Conservation (phyloP, 192 early-diverging fungal genomes). For the Ambispora gerdemannii region DNA sequence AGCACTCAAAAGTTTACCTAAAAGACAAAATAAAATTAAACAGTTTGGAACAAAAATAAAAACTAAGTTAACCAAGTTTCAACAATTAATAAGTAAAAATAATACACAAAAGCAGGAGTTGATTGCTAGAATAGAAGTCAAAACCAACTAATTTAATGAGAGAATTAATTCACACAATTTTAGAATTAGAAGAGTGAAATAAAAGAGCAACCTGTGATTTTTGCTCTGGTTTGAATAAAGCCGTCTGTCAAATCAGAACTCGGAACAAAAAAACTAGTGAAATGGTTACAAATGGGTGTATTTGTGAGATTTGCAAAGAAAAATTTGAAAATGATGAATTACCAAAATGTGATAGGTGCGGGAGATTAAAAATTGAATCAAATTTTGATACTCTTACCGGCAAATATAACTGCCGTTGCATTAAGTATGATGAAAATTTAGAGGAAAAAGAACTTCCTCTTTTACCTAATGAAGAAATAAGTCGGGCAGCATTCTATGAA, state of each 20-base stretch:
- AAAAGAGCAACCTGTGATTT: background rate
- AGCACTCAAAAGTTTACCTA: background rate
- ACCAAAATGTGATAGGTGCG: background rate
- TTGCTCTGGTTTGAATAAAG: slow-evolving; percentile 1
- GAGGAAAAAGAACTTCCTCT: background rate
- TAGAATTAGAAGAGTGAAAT: background rate
- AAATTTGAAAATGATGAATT: background rate
- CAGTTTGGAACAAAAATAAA: background rate
- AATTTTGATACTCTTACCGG: too few relatives aligned
- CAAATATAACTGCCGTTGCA: too few relatives aligned
- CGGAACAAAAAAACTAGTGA: background rate
- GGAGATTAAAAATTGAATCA: background rate
- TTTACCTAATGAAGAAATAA: slow-evolving; percentile 10
- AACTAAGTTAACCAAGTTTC: background rate
- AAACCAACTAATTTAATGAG: background rate
- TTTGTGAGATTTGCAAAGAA: background rate
- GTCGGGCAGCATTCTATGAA: background rate
- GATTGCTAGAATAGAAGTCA: slow-evolving; percentile 3
- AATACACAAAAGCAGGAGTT: background rate
- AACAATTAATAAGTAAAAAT: background rate
- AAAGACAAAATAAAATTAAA: background rate
- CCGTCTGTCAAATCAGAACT: background rate
- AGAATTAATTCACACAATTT: background rate
- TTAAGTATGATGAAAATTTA: background rate
- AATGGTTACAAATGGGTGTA: background rate